A percentile compares a stretch with the other conserved stretches of the same genome.
Conservation (phyloP, 2,329 filamentous ascomycete species). For the Xylaria sp. region DNA sequence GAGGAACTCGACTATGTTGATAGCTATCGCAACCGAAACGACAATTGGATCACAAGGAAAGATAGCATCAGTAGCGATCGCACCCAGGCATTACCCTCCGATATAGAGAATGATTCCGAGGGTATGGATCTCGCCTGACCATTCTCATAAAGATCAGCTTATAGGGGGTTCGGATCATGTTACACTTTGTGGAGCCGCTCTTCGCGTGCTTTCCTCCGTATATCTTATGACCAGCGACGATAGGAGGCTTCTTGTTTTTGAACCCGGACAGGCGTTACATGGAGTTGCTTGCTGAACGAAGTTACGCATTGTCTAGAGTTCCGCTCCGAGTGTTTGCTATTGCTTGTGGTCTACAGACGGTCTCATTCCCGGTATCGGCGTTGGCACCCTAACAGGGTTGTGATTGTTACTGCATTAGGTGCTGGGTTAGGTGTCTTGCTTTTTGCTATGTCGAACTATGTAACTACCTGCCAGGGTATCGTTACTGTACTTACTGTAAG, state of each 20-base stretch:
- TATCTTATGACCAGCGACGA: conserved; percentile 20
- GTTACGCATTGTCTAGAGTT: conserved; percentile 1
- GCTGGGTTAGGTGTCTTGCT: conserved; percentile 7
- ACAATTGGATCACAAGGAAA: conserved; percentile 58
- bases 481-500: conserved; percentile 8
- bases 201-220: not conserved
- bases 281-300: conserved; percentile 5
- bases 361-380: conserved; percentile 14
- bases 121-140: conserved; percentile 65
- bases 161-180: not conserved
- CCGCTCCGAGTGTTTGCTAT: conserved; percentile 17
- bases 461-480: not conserved
- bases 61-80: conserved; percentile 69
- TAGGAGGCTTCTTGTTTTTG: conserved; percentile 7
- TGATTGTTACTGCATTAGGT: not conserved
- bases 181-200: not conserved
- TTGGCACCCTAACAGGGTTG: not conserved
- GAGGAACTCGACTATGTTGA: conserved; percentile 76
- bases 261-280: conserved; percentile 17
- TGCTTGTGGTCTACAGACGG: conserved; percentile 6
- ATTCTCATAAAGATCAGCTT: not conserved
- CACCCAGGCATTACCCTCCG: conserved; percentile 66
- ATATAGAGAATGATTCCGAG: conserved; percentile 66
- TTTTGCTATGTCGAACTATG: conserved; percentile 2
- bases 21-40: conserved; percentile 61